Evolutionary conservation across 1,284 basidiomycete species (phyloP).

Genomic region (Dichomitus squalens): DNA sequence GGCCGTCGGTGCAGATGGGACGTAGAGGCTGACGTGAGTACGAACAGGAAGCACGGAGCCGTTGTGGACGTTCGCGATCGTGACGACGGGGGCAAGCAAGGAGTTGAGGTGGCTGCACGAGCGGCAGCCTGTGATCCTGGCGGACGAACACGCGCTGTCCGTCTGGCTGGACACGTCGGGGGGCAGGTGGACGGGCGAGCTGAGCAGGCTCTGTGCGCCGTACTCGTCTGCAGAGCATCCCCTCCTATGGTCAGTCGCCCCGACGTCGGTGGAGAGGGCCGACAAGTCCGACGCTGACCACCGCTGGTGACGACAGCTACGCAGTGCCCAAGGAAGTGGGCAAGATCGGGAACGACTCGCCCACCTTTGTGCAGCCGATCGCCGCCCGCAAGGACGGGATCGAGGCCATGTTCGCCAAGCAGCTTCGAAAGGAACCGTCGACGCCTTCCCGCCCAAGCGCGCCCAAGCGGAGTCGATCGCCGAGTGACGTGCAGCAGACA

Average conservation of each 20-base stretch:
- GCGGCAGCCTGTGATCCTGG: conserved; percentile 89
- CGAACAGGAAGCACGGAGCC: conserved; percentile 54
- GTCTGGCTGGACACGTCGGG: conserved; percentile 82
- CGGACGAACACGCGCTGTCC: conserved; percentile 58
- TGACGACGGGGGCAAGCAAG: conserved; percentile 79
- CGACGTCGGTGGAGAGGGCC: neutral
- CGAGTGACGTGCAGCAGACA: conserved; percentile 1
- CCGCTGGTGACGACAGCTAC: conserved; percentile 55
- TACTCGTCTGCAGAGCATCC: conserved; percentile 54
- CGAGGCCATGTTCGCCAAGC: conserved; percentile 83
- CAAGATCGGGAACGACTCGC: conserved; percentile 84
- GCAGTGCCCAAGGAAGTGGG: conserved; percentile 90
- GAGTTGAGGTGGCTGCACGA: conserved; percentile 85
- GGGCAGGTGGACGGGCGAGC: conserved; percentile 60
- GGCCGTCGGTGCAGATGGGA: too few relatives aligned
- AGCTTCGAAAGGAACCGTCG: conserved; percentile 27
- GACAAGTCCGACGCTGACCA: neutral
- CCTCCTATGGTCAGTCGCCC: conserved; percentile 66
- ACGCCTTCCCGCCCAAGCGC: neutral
- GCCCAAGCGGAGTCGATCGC: conserved; percentile 23
- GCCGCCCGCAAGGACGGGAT: conserved; percentile 85
- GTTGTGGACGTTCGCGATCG: conserved; percentile 85
- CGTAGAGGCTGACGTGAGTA: neutral
- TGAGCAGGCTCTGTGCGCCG: conserved; percentile 69
- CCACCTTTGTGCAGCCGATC: conserved; percentile 83